Percentiles rank a stretch among this genome's conserved stretches.
These are phyloP conservation scores for Chenopodium album DNA, from an alignment of 148 eudicot genomes.

Conservation along the genomic window DNA sequence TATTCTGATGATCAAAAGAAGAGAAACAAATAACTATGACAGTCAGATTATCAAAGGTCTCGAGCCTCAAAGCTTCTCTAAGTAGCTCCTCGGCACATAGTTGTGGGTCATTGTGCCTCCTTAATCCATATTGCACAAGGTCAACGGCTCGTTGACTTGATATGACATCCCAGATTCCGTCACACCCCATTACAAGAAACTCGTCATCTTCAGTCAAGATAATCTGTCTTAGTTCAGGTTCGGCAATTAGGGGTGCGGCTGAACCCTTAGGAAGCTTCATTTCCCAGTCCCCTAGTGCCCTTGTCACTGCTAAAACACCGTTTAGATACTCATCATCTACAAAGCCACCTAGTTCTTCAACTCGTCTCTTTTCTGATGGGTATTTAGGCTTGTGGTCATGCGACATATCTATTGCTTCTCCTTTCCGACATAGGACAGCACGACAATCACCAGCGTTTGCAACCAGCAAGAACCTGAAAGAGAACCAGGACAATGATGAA, in stretches of 20 bases:
- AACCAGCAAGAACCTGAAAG: slow-evolving; percentile 70
- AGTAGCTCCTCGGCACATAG: slow-evolving; percentile 66
- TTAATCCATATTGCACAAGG: slow-evolving; percentile 64
- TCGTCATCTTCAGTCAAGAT: slow-evolving; percentile 73
- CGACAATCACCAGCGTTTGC: slow-evolving; percentile 87
- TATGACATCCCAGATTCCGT: slow-evolving; percentile 84
- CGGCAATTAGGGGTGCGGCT: slow-evolving; percentile 66
- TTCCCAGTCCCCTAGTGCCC: slow-evolving; percentile 91
- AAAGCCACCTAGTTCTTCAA: slow-evolving; percentile 65
- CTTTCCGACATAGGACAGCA: slow-evolving; percentile 83
- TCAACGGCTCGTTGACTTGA: slow-evolving; percentile 75
- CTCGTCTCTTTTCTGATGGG: slow-evolving; percentile 49
- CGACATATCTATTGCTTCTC: slow-evolving; percentile 80
- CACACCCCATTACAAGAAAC: slow-evolving; percentile 82
- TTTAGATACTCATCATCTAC: slow-evolving; percentile 82
- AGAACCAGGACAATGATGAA: neutral
- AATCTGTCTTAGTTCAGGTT: slow-evolving; percentile 65
- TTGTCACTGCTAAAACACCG: slow-evolving; percentile 64
- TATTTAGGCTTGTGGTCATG: slow-evolving; percentile 72
- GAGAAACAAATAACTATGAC: slow-evolving; percentile 65
- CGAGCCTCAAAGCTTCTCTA: slow-evolving; percentile 65
- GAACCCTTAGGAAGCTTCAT: slow-evolving; percentile 71
- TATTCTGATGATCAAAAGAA: slow-evolving; percentile 31
- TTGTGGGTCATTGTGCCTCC: slow-evolving; percentile 69
- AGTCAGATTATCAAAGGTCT: slow-evolving; percentile 70